phyloP scores from a whole-genome alignment of 306 rosid genomes.

The Rosa lucieae region DNA sequence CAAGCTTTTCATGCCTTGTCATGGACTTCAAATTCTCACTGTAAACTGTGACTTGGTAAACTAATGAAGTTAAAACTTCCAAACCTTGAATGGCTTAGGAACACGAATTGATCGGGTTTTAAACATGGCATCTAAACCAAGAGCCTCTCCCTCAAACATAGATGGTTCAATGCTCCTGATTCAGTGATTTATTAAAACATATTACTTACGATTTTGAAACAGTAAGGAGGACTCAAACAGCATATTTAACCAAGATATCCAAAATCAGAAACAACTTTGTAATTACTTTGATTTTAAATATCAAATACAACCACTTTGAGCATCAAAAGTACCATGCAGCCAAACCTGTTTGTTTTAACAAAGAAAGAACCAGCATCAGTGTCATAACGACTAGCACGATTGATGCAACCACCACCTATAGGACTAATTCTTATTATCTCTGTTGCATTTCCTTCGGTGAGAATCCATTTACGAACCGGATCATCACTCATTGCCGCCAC shows the following conservation, averaged over 20 bases:
- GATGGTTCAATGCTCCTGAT: conserved; percentile 89
- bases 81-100: conserved; percentile 89
- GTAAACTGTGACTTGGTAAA: conserved; percentile 5
- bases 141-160: conserved; percentile 97
- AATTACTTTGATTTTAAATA: not conserved
- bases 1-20: conserved; percentile 17
- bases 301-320: not conserved
- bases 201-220: conserved; percentile 8
- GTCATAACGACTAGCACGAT: conserved; percentile 73
- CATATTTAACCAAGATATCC: not conserved
- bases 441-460: conserved; percentile 77
- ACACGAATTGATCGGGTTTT: conserved; percentile 71
- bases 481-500: conserved; percentile 72
- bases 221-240: not conserved
- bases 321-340: conserved; percentile 12
- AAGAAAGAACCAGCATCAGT: conserved; percentile 82
- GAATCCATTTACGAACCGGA: conserved; percentile 90
- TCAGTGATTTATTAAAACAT: conserved; percentile 34
- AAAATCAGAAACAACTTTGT: not conserved
- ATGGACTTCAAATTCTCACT: conserved; percentile 4
- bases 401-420: conserved; percentile 94
- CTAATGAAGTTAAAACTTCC: conserved; percentile 12
- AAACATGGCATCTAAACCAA: conserved; percentile 88
- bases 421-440: conserved; percentile 71
- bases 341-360: conserved; percentile 93